A percentile compares a stretch with the other conserved stretches of the same genome.
Evolutionary conservation across 192 early-diverging fungal genomes (phyloP).

Genomic region (Phlyctochytrium arcticum): DNA sequence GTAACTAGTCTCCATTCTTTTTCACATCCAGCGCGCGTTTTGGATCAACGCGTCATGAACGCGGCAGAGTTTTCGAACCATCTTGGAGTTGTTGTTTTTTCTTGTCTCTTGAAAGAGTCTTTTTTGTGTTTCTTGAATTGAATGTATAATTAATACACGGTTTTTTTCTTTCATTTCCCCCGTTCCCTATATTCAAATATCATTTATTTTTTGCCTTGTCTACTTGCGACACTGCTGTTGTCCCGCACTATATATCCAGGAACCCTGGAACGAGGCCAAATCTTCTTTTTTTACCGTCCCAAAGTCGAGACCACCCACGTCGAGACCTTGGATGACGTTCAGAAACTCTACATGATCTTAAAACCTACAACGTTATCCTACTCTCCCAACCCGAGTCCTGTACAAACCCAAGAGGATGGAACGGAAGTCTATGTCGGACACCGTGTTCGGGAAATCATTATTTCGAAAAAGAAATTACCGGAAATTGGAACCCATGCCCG

Average conservation of each 20-base stretch:
- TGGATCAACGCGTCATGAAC: too few relatives aligned
- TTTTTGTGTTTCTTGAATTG: too few relatives aligned
- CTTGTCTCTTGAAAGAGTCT: too few relatives aligned
- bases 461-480: constrained; percentile 39
- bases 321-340: constrained; percentile 33
- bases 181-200: too few relatives aligned
- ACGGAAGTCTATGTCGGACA: background rate
- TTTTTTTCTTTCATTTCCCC: too few relatives aligned
- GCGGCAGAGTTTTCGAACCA: too few relatives aligned
- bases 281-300: constrained; percentile 46
- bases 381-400: background rate
- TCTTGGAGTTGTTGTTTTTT: too few relatives aligned
- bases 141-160: too few relatives aligned
- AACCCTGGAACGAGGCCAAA: constrained; percentile 38
- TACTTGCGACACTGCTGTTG: too few relatives aligned
- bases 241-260: background rate
- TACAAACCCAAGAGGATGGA: background rate
- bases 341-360: constrained; percentile 38
- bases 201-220: too few relatives aligned
- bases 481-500: constrained; percentile 8
- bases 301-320: constrained; percentile 29
- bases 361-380: constrained; percentile 10
- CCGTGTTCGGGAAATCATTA: background rate
- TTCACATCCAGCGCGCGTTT: too few relatives aligned
- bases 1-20: too few relatives aligned